phyloP scores from a whole-genome alignment of 371 early-diverging fungal genomes.

The Syncephalis plumigaleata region DNA sequence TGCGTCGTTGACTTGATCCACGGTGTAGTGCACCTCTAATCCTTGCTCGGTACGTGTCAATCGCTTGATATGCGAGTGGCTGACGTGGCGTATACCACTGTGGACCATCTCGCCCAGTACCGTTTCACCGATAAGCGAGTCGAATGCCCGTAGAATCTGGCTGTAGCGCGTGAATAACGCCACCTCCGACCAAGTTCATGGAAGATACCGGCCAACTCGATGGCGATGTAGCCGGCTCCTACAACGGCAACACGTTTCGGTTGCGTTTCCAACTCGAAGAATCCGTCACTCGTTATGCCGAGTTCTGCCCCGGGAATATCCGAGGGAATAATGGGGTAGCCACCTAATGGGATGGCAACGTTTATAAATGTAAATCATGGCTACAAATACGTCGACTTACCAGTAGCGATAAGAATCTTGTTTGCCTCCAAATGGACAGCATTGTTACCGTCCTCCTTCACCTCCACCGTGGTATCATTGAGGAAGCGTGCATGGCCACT shows the following conservation, averaged over 20 bases:
- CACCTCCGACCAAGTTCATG: slow-evolving; percentile 59
- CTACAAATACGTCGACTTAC: slow-evolving; percentile 13
- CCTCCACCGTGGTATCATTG: slow-evolving; percentile 48
- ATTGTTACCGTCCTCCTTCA: slow-evolving; percentile 32
- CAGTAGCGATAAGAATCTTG: slow-evolving; percentile 81
- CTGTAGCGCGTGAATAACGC: slow-evolving; percentile 71
- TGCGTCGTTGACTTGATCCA: slow-evolving; percentile 24
- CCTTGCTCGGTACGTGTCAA: slow-evolving; percentile 13
- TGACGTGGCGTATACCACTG: slow-evolving; percentile 54
- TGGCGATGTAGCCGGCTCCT: slow-evolving; percentile 76
- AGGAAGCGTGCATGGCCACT: slow-evolving; percentile 76
- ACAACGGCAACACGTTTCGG: slow-evolving; percentile 86
- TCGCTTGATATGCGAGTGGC: slow-evolving; percentile 34
- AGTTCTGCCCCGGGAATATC: slow-evolving; percentile 67
- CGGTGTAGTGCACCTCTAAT: slow-evolving; percentile 17
- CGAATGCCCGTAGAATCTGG: slow-evolving; percentile 83
- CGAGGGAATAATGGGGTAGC: slow-evolving; percentile 46
- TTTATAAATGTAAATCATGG: neutral
- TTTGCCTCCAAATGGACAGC: slow-evolving; percentile 39
- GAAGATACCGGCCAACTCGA: slow-evolving; percentile 94
- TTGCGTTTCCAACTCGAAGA: slow-evolving; percentile 81
- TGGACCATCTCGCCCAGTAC: slow-evolving; percentile 60
- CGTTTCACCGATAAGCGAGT: slow-evolving; percentile 65
- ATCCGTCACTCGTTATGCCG: slow-evolving; percentile 87
- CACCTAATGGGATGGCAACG: slow-evolving; percentile 26